phyloP scores from a whole-genome alignment of 1,284 basidiomycete genomes.

The Ganoderma lucidum region DNA sequence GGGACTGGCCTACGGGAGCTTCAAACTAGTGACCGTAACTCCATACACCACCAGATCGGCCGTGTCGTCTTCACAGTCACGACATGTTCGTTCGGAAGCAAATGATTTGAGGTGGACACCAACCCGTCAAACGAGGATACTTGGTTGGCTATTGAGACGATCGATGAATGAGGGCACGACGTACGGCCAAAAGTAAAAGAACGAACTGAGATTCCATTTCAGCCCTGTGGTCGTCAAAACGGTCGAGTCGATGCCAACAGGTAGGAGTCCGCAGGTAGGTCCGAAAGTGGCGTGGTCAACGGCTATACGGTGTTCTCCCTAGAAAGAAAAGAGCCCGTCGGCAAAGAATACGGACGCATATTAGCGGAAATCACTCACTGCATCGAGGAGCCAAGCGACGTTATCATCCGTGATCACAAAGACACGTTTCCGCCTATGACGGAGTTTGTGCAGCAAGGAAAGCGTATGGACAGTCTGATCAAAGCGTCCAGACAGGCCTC shows the following conservation, averaged over 20 bases:
- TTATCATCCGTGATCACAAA: constrained; percentile 90
- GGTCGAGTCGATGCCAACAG: constrained; percentile 83
- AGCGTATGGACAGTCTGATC: constrained; percentile 96
- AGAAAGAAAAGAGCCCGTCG: constrained; percentile 2
- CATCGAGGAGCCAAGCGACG: constrained; percentile 87
- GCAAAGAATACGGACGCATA: neutral
- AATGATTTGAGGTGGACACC: constrained; percentile 93
- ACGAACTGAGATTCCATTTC: constrained; percentile 88
- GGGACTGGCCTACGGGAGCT: neutral
- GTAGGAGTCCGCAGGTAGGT: constrained; percentile 92
- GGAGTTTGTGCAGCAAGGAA: constrained; percentile 85
- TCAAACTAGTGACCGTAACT: constrained; percentile 35
- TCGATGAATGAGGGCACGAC: neutral
- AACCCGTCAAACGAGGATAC: constrained; percentile 83
- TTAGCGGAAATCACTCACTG: constrained; percentile 54
- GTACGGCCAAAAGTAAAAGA: neutral
- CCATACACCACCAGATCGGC: constrained; percentile 84
- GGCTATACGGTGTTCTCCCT: constrained; percentile 85
- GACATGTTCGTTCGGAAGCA: constrained; percentile 65
- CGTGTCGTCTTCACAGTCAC: constrained; percentile 82
- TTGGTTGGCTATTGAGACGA: constrained; percentile 52
- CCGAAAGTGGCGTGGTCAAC: constrained; percentile 82
- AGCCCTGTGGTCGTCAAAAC: constrained; percentile 85
- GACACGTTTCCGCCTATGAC: constrained; percentile 65
- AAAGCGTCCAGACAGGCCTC: constrained; percentile 89